A percentile compares a stretch with the other conserved stretches of the same genome.
These are phyloP conservation scores for Grigorovia yakushimaensis DNA, from an alignment of 805 yeast species.

Conservation along the genomic window DNA sequence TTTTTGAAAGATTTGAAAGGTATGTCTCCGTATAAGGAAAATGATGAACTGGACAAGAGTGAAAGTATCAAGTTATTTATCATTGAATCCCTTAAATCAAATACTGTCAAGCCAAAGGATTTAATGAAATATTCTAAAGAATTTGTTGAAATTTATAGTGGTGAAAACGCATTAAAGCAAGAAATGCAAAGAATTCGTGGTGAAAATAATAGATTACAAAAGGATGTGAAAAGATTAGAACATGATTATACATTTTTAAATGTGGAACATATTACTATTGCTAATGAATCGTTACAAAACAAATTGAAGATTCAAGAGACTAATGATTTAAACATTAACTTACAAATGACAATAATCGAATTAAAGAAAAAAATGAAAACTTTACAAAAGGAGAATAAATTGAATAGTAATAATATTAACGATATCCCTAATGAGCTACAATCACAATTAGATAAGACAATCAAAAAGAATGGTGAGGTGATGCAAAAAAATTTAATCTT, in stretches of 20 bases:
- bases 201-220: conserved; percentile 60
- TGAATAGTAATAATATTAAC: conserved; percentile 19
- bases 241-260: conserved; percentile 60
- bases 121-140: conserved; percentile 62
- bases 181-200: conserved; percentile 53
- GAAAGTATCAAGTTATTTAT: conserved; percentile 31
- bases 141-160: conserved; percentile 55
- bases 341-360: conserved; percentile 40
- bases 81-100: conserved; percentile 34
- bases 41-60: not conserved
- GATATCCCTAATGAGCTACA: conserved; percentile 33
- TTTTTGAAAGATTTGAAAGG: conserved; percentile 55
- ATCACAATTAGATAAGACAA: conserved; percentile 45
- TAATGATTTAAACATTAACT: conserved; percentile 57
- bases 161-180: conserved; percentile 54
- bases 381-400: conserved; percentile 10
- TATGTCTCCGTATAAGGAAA: not conserved
- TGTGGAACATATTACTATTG: conserved; percentile 75
- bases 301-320: conserved; percentile 61
- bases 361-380: conserved; percentile 32
- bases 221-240: conserved; percentile 67
- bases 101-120: conserved; percentile 59
- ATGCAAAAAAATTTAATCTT: conserved; percentile 51
- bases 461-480: conserved; percentile 52
- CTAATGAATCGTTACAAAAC: conserved; percentile 76